Conservation (phyloP, 768 basidiomycete genomes). For the Pulveroboletus ravenelii region DNA sequence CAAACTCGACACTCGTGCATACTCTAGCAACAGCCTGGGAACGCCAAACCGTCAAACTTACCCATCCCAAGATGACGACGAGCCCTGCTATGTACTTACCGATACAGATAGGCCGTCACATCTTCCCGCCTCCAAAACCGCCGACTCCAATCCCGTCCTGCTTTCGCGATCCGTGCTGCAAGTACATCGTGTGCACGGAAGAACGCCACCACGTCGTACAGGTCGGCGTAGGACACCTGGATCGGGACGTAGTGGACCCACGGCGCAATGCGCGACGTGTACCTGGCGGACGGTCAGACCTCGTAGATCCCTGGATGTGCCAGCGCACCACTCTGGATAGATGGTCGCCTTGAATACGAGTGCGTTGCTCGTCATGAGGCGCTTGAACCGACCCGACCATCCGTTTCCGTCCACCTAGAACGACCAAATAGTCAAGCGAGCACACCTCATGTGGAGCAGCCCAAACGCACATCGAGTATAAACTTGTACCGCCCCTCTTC, state of each 20-base stretch:
- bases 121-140: constrained; percentile 48
- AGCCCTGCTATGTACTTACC: no score
- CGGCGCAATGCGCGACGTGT: constrained; percentile 50
- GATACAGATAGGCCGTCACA: no score
- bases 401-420: constrained; percentile 47
- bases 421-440: background rate
- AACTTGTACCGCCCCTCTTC: constrained; percentile 60
- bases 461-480: constrained; percentile 47
- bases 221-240: no score
- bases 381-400: no score
- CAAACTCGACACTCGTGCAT: no score
- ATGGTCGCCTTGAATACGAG: constrained; percentile 67
- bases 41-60: no score
- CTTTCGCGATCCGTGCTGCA: constrained; percentile 5
- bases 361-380: constrained; percentile 41
- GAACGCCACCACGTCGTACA: no score
- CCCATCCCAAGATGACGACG: no score
- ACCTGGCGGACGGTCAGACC: constrained; percentile 35
- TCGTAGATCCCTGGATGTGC: no score
- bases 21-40: no score
- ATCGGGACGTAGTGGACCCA: constrained; percentile 64
- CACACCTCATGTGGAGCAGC: background rate
- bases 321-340: background rate
- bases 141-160: constrained; percentile 55
- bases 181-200: no score